A percentile compares a stretch with the other conserved stretches of the same genome.
Conservation (phyloP, 495 filamentous ascomycete genomes). For the Tuber indicum region DNA sequence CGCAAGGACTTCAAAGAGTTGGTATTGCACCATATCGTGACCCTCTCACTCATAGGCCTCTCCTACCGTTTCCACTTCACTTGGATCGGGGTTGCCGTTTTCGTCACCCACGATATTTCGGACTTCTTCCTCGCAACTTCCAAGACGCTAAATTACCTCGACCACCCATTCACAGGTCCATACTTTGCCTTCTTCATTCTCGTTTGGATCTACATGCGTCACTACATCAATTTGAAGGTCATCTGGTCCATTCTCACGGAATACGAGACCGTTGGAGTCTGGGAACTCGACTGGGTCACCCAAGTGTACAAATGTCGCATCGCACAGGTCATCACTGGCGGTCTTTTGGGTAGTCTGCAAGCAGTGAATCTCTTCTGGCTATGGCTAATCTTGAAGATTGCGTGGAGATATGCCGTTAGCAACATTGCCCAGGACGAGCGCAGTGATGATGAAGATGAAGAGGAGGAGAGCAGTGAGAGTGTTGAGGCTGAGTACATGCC, state of each 20-base stretch:
- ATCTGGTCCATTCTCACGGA: conserved; percentile 77
- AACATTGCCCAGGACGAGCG: conserved; percentile 50
- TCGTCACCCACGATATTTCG: conserved; percentile 90
- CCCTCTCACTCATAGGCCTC: conserved; percentile 73
- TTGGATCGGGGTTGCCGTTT: conserved; percentile 93
- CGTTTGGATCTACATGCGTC: conserved; percentile 87
- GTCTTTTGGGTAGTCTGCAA: conserved; percentile 65
- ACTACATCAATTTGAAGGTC: conserved; percentile 84
- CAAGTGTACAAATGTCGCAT: conserved; percentile 77
- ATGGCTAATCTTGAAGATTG: conserved; percentile 70
- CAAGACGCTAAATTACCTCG: conserved; percentile 89
- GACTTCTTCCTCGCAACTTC: conserved; percentile 98
- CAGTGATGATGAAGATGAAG: conserved; percentile 57
- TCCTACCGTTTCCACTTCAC: conserved; percentile 98
- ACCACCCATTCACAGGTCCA: conserved; percentile 64
- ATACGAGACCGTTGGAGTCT: conserved; percentile 83
- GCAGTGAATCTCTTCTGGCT: conserved; percentile 83
- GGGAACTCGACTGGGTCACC: conserved; percentile 75
- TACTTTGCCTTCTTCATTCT: conserved; percentile 80
- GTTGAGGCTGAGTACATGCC: conserved; percentile 17
- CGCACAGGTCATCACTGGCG: conserved; percentile 65
- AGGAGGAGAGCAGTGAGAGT: conserved; percentile 44
- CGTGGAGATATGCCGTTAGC: conserved; percentile 52
- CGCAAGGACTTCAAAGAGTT: conserved; percentile 95
- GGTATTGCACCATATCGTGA: conserved; percentile 89